Evolutionary conservation across 2,329 filamentous ascomycete genomes (phyloP).

Genomic region (Fusarium pseudocircinatum): DNA sequence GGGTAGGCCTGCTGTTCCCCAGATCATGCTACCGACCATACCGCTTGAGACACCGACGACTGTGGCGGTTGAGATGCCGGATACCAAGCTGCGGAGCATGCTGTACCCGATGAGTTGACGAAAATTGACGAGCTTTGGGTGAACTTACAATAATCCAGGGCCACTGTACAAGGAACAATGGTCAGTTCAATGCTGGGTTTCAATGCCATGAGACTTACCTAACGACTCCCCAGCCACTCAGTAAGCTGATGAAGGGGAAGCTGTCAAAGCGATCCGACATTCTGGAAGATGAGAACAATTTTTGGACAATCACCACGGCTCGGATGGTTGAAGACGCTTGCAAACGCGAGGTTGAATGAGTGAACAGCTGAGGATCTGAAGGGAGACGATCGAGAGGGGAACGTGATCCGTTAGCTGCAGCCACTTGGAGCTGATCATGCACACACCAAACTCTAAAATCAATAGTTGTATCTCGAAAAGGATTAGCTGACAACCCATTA

Average conservation of each 20-base stretch:
- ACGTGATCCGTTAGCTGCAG: background rate
- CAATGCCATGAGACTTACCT: background rate
- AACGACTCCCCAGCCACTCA: conserved; percentile 9
- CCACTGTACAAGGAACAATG: background rate
- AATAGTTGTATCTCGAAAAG: background rate
- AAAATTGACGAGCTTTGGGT: rapidly evolving
- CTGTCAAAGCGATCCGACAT: background rate
- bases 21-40: conserved; percentile 7
- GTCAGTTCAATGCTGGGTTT: background rate
- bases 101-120: rapidly evolving
- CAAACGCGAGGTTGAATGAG: rapidly evolving
- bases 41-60: background rate
- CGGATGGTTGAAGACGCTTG: background rate
- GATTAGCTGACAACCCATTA: rapidly evolving
- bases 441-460: background rate
- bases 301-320: rapidly evolving
- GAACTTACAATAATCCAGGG: conserved; percentile 1
- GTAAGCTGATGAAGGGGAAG: background rate
- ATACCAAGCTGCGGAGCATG: background rate
- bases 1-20: background rate
- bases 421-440: background rate
- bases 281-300: rapidly evolving
- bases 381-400: background rate
- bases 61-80: background rate
- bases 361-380: background rate